These are phyloP conservation scores for Fusarium haematococcum DNA, from an alignment of 2,329 filamentous ascomycete genomes.

Conservation along the genomic window DNA sequence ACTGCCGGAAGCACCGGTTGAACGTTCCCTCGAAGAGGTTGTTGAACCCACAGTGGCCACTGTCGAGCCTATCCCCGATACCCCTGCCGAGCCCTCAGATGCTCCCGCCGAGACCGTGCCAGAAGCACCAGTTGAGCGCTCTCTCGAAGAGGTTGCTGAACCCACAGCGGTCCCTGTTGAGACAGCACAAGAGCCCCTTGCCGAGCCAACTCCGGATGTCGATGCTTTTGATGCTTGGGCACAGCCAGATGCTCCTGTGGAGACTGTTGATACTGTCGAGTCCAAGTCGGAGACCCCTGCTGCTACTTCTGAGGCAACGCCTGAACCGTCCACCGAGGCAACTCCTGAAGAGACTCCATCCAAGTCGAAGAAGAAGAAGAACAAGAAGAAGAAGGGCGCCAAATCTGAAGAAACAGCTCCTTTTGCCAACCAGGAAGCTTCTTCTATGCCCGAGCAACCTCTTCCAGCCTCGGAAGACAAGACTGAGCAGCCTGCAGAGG, in stretches of 20 bases:
- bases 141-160: not conserved
- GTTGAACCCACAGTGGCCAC: not conserved
- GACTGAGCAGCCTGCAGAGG: not conserved
- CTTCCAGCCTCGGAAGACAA: not conserved
- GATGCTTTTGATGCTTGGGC: conserved; percentile 36
- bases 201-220: conserved; percentile 8
- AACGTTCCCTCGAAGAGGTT: not conserved
- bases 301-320: conserved; percentile 7
- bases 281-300: conserved; percentile 6
- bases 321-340: conserved; percentile 13
- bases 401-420: conserved; percentile 24
- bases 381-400: conserved; percentile 44
- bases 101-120: not conserved
- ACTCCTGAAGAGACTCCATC: conserved; percentile 18
- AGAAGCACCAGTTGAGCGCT: not conserved
- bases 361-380: conserved; percentile 44
- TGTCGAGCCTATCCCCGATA: conserved; percentile 1
- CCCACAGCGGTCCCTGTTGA: not conserved
- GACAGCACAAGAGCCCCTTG: not conserved
- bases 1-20: not conserved
- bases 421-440: conserved; percentile 19
- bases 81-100: not conserved
- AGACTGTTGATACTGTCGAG: conserved; percentile 3
- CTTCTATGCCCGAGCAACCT: conserved; percentile 6
- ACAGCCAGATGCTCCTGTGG: conserved; percentile 12